These are phyloP conservation scores for Claviceps capensis DNA, from an alignment of 2,329 filamentous ascomycete species.

Conservation along the genomic window DNA sequence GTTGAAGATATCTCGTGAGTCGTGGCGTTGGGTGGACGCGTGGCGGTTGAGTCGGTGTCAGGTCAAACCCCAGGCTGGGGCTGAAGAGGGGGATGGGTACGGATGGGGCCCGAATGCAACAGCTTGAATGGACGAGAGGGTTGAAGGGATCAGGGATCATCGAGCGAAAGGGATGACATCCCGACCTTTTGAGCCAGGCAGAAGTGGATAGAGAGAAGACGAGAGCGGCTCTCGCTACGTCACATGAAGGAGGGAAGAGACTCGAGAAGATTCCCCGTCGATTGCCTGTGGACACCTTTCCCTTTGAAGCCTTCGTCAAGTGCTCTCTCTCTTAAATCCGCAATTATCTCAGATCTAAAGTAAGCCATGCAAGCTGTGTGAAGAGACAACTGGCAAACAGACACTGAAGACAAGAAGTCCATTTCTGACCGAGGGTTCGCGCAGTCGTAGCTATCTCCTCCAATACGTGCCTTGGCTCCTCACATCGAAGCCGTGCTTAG, in stretches of 20 bases:
- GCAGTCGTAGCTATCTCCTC: not conserved
- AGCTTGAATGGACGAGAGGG: not conserved
- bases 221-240: slow-evolving; percentile 2
- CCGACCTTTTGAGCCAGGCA: not conserved
- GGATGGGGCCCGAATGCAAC: not conserved
- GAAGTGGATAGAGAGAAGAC: not conserved
- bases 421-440: not conserved
- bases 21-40: too few relatives aligned
- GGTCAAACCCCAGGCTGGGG: too few relatives aligned
- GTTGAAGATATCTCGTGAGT: too few relatives aligned
- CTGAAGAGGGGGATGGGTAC: not conserved
- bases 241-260: not conserved
- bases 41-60: too few relatives aligned
- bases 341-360: not conserved
- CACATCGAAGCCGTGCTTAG: not conserved
- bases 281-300: not conserved
- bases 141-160: not conserved
- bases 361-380: not conserved
- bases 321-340: not conserved
- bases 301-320: not conserved
- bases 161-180: not conserved
- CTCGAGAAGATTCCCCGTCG: not conserved
- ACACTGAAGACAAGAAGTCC: not conserved
- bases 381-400: not conserved
- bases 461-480: not conserved